Conservation (phyloP, 805 yeast species). For the Ogataea trehalophila region DNA sequence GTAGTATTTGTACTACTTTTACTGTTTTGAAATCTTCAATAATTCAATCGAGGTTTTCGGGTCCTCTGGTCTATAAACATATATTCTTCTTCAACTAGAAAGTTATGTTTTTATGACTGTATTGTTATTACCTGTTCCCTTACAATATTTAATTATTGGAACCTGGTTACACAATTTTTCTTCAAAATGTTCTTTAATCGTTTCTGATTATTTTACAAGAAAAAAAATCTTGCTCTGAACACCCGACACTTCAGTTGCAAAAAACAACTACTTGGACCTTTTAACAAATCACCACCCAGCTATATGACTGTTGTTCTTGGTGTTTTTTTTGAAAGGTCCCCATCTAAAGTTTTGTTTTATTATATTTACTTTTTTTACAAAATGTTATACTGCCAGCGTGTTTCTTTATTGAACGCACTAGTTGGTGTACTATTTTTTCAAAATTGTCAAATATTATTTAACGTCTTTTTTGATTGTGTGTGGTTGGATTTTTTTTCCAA, state of each 20-base stretch:
- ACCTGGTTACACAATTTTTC: no score
- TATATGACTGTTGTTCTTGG: not conserved
- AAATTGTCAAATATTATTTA: no score
- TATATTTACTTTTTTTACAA: no score
- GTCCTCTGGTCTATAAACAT: slow-evolving; percentile 11
- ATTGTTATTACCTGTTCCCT: not conserved
- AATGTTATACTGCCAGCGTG: no score
- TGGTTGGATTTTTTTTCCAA: no score
- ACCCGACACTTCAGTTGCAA: slow-evolving; percentile 84
- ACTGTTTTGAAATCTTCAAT: not conserved
- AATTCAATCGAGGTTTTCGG: slow-evolving; percentile 19
- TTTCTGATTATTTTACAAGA: not conserved
- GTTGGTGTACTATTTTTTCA: no score
- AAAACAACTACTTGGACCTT: slow-evolving; percentile 3
- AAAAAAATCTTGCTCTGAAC: slow-evolving; percentile 49
- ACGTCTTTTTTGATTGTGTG: no score
- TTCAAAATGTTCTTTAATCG: no score
- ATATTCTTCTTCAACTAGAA: not conserved
- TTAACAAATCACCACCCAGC: not conserved
- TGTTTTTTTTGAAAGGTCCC: no score
- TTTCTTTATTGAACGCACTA: no score
- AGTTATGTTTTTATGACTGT: not conserved
- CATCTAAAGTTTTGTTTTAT: no score
- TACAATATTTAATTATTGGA: not conserved
- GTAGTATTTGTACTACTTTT: not conserved